Base-by-base conservation (phyloP, 2,329 filamentous ascomycete species). In the Alternaria longipes region DNA sequence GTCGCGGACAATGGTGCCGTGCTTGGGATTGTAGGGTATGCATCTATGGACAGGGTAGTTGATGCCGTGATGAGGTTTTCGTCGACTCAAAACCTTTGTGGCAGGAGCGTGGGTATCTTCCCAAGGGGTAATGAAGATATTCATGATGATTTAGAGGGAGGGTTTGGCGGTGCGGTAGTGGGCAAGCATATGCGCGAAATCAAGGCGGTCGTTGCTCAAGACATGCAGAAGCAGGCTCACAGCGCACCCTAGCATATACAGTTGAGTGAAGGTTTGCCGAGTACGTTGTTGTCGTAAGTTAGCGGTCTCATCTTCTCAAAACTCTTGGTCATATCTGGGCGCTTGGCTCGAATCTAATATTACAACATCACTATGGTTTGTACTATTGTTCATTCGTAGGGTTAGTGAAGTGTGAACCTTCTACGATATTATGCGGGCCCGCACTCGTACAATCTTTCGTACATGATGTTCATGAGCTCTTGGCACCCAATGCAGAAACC, bases 111-210 rank as follows among this genome's bases (percentile, higher is more conserved):
- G n/a, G 62, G 64, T 12, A 52, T 72, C 7, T 64, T 72, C 28
- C 71, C 69, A 2, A 57, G 60, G 18, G 64, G 49, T 9, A 65
- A 58, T 41, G 44, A 57, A 5, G 70, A 74, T 44, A 20, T 73
- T 24, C 62, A 60, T 30, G 71, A 73, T 52, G 68, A 72, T 50
- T 36, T 73, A 1, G 68, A 68, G 44, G 71, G 66, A 11, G 62
- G 38, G 0, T 69, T 57, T 53, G 46, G 44, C 14, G 66, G 68
- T 11, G 12, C 30, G 8, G 59, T 64, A 7, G n/a, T 69, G 32
- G 47, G 58, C 16, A 57, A 64, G 28, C 52, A 59, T 14, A 63
- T 68, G 49, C 45, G 22, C 8, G 45, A 51, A 22, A 34, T 56
- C 12, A 46, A 64, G 53, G 52, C 20, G 24, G 30, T 49, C 20